These are phyloP conservation scores for Austroboletus niveus DNA, from an alignment of 1,284 basidiomycete genomes.

Conservation along the genomic window DNA sequence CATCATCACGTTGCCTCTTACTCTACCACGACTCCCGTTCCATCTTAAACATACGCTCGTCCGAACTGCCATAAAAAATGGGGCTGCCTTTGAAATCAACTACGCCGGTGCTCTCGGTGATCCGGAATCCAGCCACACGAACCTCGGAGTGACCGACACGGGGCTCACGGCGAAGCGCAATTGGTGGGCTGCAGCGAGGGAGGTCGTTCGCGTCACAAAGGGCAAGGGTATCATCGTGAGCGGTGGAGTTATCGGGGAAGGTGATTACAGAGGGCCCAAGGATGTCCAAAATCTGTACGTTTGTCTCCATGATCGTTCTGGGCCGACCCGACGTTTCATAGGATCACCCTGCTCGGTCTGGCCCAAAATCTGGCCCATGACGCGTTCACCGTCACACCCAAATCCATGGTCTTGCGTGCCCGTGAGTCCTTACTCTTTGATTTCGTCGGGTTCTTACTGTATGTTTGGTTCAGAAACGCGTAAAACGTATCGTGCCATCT, in stretches of 20 bases:
- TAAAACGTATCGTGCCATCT: slow-evolving; percentile 63
- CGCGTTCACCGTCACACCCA: slow-evolving; percentile 57
- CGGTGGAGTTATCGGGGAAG: slow-evolving; percentile 55
- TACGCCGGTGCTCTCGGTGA: slow-evolving; percentile 73
- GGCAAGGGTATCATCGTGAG: slow-evolving; percentile 72
- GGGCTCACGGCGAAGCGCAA: slow-evolving; percentile 62
- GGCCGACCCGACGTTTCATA: slow-evolving; percentile 20
- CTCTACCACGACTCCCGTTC: slow-evolving; percentile 74
- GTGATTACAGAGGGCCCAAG: slow-evolving; percentile 62
- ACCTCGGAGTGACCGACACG: slow-evolving; percentile 51
- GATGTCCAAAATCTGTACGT: slow-evolving; percentile 75
- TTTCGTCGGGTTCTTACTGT: background rate
- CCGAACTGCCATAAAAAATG: slow-evolving; percentile 78
- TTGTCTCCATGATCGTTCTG: slow-evolving; percentile 1
- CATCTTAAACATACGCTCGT: slow-evolving; percentile 81
- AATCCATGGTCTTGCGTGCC: slow-evolving; percentile 68
- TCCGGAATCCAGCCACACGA: slow-evolving; percentile 42
- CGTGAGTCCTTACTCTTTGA: slow-evolving; percentile 45
- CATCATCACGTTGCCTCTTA: slow-evolving; percentile 81
- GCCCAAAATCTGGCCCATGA: slow-evolving; percentile 65
- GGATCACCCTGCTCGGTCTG: slow-evolving; percentile 64
- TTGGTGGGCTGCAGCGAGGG: slow-evolving; percentile 79
- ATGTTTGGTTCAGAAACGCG: slow-evolving; percentile 44
- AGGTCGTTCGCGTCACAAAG: slow-evolving; percentile 73
- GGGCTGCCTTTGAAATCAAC: slow-evolving; percentile 79